phyloP scores from a whole-genome alignment of 495 filamentous ascomycete species.

The Physcia stellaris region DNA sequence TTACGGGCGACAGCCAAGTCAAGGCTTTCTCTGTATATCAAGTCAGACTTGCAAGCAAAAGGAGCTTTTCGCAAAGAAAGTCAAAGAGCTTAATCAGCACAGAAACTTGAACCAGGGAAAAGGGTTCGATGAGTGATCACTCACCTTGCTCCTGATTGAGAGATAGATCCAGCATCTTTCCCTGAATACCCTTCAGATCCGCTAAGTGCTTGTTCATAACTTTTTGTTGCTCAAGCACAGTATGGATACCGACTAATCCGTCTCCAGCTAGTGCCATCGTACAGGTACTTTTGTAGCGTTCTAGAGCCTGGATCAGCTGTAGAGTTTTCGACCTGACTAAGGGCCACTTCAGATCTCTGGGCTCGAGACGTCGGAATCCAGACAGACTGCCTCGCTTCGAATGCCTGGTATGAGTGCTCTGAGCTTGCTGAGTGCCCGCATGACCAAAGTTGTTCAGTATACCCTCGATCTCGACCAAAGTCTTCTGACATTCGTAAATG shows the following conservation, averaged over 20 bases:
- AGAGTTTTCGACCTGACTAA: neutral
- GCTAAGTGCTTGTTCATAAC: neutral
- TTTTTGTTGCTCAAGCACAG: neutral
- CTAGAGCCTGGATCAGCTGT: neutral
- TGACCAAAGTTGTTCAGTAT: constrained; percentile 1
- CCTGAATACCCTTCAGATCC: neutral
- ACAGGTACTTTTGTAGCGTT: constrained; percentile 3
- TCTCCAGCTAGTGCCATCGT: neutral
- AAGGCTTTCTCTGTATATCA: neutral
- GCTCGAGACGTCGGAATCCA: neutral
- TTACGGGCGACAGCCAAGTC: constrained; percentile 2
- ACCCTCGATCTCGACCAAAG: neutral
- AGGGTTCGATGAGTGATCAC: neutral
- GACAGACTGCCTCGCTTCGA: neutral
- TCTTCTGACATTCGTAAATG: constrained; percentile 4
- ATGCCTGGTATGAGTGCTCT: neutral
- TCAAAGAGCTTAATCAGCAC: neutral
- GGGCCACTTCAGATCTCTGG: constrained; percentile 4
- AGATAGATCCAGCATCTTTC: neutral
- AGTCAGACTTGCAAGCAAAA: neutral
- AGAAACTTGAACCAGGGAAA: neutral
- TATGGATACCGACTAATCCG: constrained; percentile 1
- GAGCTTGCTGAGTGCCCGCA: neutral
- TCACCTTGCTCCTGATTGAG: constrained; percentile 1
- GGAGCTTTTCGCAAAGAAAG: neutral